These are phyloP conservation scores for Aspergillus phoenicis DNA, from an alignment of 2,329 filamentous ascomycete genomes.

Conservation along the genomic window DNA sequence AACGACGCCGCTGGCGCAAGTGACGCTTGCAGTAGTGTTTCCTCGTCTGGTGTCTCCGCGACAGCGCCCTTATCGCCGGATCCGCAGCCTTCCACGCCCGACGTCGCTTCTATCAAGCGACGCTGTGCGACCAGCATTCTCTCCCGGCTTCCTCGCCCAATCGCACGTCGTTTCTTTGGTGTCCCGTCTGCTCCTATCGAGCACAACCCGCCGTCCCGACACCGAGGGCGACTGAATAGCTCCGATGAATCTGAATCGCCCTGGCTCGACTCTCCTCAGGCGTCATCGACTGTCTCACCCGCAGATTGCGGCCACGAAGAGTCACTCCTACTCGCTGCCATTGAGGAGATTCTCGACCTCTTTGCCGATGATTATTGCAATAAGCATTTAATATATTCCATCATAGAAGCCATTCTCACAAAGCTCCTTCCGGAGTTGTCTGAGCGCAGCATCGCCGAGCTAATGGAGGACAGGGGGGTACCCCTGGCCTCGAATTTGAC, in stretches of 20 bases:
- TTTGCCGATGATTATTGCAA: slow-evolving; percentile 87
- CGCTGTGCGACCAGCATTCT: slow-evolving; percentile 48
- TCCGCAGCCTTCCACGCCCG: slow-evolving; percentile 28
- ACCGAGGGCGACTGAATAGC: not conserved
- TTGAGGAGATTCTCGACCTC: slow-evolving; percentile 69
- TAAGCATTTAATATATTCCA: slow-evolving; percentile 81
- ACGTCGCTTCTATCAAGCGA: slow-evolving; percentile 46
- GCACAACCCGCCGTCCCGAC: not conserved
- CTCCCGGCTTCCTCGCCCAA: slow-evolving; percentile 45
- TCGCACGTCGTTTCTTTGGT: slow-evolving; percentile 50
- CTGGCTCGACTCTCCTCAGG: slow-evolving; percentile 5
- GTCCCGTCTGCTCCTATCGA: slow-evolving; percentile 22
- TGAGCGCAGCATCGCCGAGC: slow-evolving; percentile 69
- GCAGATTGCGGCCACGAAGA: slow-evolving; percentile 38
- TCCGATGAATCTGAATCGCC: not conserved
- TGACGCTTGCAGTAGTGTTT: slow-evolving; percentile 26
- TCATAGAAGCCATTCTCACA: slow-evolving; percentile 80
- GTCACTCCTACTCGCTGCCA: slow-evolving; percentile 57
- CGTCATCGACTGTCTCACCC: slow-evolving; percentile 15
- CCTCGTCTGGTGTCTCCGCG: slow-evolving; percentile 15
- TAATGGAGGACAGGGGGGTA: slow-evolving; percentile 71
- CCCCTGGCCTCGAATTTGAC: slow-evolving; percentile 21
- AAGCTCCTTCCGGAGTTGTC: slow-evolving; percentile 81
- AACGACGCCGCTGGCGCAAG: slow-evolving; percentile 21
- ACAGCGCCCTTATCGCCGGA: slow-evolving; percentile 22